A percentile compares a stretch with the other conserved stretches of the same genome.
Evolutionary conservation across 1,284 basidiomycete species (phyloP).

Genomic region (Cryptococcus deneoformans): DNA sequence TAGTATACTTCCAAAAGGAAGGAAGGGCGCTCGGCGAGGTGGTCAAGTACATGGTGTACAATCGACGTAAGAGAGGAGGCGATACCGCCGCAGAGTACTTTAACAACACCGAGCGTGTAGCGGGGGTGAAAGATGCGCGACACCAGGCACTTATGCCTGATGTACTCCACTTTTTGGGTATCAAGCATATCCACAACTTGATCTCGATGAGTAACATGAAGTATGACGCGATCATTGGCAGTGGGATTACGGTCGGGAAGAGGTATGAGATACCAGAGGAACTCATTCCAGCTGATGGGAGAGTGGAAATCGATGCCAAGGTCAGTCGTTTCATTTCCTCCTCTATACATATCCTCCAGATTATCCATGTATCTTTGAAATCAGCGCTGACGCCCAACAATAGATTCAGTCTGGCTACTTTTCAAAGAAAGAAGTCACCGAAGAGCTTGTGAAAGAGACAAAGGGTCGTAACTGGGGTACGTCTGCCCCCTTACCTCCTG

Average conservation of each 20-base stretch:
- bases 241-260: constrained; percentile 77
- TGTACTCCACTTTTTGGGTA: constrained; percentile 89
- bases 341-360: neutral
- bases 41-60: constrained; percentile 91
- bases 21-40: constrained; percentile 90
- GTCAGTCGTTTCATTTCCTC: constrained; percentile 19
- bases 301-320: constrained; percentile 93
- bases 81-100: constrained; percentile 94
- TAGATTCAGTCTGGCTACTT: constrained; percentile 88
- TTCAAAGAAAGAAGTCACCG: constrained; percentile 66
- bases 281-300: constrained; percentile 82
- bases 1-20: constrained; percentile 73
- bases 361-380: too few species aligned
- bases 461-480: constrained; percentile 82
- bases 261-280: constrained; percentile 84
- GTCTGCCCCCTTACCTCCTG: neutral
- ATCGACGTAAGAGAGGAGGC: constrained; percentile 88
- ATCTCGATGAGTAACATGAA: constrained; percentile 84
- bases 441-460: constrained; percentile 75
- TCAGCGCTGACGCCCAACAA: neutral
- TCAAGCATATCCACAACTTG: constrained; percentile 83
- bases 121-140: constrained; percentile 93
- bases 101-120: constrained; percentile 86
- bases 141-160: constrained; percentile 98
- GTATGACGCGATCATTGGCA: constrained; percentile 86